Conservation (phyloP, 495 filamentous ascomycete species). For the Tuber umbilicatum region DNA sequence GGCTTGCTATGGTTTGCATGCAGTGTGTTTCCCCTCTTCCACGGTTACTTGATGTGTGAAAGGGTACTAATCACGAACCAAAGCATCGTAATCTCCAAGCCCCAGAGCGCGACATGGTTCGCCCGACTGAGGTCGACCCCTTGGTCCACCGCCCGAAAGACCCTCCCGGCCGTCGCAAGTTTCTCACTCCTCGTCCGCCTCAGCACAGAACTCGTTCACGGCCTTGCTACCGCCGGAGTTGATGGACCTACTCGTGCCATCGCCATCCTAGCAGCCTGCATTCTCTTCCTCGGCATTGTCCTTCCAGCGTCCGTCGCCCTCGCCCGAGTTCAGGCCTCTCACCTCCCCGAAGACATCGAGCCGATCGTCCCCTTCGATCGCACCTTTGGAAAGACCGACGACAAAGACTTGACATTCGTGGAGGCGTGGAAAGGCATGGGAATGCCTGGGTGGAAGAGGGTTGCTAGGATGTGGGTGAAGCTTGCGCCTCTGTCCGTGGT, state of each 20-base stretch:
- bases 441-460: conserved; percentile 25
- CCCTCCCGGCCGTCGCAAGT: conserved; percentile 19
- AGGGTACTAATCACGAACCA: neutral
- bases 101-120: conserved; percentile 22
- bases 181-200: conserved; percentile 39
- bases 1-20: conserved; percentile 30
- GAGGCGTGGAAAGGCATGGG: conserved; percentile 22
- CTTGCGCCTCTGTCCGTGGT: conserved; percentile 3
- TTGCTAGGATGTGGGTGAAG: conserved; percentile 3
- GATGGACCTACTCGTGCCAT: conserved; percentile 35
- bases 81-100: conserved; percentile 31
- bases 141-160: conserved; percentile 19
- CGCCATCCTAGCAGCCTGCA: conserved; percentile 25
- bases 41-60: neutral
- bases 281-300: conserved; percentile 46
- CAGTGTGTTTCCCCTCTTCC: conserved; percentile 29
- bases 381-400: conserved; percentile 48
- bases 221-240: conserved; percentile 9
- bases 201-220: conserved; percentile 16
- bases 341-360: conserved; percentile 62
- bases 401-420: conserved; percentile 7
- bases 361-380: conserved; percentile 72
- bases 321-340: conserved; percentile 63
- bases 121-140: neutral
- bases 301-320: conserved; percentile 60